Evolutionary conservation across 1,284 basidiomycete genomes (phyloP).

Genomic region (Ustilago trichophora): DNA sequence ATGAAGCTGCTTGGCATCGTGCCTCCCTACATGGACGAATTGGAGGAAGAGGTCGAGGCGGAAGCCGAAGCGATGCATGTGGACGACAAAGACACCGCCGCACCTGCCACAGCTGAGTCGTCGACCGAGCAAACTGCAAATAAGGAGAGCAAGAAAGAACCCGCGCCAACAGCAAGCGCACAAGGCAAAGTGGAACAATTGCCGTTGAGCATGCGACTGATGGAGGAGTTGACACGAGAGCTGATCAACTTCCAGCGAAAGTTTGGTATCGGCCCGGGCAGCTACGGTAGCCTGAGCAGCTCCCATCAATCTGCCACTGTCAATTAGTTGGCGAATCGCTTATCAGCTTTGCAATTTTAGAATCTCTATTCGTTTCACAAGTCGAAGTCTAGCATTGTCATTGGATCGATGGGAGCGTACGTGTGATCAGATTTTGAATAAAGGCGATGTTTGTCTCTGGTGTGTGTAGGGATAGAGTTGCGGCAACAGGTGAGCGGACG

Average conservation of each 20-base stretch:
- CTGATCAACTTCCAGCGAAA: constrained; percentile 58
- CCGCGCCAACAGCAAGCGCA: no score
- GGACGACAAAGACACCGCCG: constrained; percentile 3
- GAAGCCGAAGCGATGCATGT: no score
- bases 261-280: constrained; percentile 52
- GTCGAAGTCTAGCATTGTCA: no score
- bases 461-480: no score
- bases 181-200: constrained; percentile 15
- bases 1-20: constrained; percentile 72
- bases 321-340: background rate
- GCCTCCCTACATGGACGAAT: constrained; percentile 24
- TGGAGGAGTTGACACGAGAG: constrained; percentile 63
- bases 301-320: constrained; percentile 30
- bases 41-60: constrained; percentile 76
- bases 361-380: no score
- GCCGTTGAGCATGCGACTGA: constrained; percentile 60
- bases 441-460: no score
- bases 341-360: no score
- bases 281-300: constrained; percentile 16
- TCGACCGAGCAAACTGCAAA: constrained; percentile 64
- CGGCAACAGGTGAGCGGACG: no score
- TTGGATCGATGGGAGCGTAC: no score
- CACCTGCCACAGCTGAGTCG: background rate
- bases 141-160: constrained; percentile 3
- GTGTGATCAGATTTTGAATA: no score